These are phyloP conservation scores for Nannizziopsis barbatae DNA, from an alignment of 2,329 filamentous ascomycete species.

Conservation along the genomic window DNA sequence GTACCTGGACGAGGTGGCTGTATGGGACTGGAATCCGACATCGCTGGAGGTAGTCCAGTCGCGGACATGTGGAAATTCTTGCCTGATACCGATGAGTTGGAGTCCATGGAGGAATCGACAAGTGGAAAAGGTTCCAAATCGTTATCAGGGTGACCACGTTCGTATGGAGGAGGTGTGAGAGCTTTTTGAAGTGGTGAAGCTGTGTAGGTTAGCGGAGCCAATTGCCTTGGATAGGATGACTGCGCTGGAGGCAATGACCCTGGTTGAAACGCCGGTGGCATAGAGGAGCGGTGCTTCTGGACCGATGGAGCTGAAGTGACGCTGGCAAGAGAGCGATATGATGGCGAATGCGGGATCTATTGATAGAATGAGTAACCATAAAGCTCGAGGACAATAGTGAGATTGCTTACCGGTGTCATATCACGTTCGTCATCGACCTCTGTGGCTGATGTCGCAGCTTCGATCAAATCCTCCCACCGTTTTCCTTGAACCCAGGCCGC, in stretches of 20 bases:
- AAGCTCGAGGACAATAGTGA: not conserved
- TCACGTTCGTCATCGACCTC: conserved; percentile 80
- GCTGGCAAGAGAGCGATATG: conserved; percentile 31
- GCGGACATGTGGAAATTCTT: conserved; percentile 61
- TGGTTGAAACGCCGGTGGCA: conserved; percentile 51
- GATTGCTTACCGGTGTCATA: conserved; percentile 63
- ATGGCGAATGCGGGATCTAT: conserved; percentile 32
- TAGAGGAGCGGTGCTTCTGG: conserved; percentile 46
- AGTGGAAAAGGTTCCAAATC: conserved; percentile 74
- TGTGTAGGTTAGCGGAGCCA: conserved; percentile 50
- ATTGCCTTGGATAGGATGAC: conserved; percentile 33
- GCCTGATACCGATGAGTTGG: conserved; percentile 39
- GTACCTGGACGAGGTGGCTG: conserved; percentile 28
- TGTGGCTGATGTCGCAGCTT: conserved; percentile 83
- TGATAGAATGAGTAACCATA: not conserved
- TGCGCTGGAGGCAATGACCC: conserved; percentile 29
- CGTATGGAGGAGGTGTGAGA: conserved; percentile 68
- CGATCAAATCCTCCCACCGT: conserved; percentile 92
- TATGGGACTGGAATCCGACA: conserved; percentile 51
- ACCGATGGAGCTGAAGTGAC: conserved; percentile 30
- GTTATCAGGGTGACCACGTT: conserved; percentile 42
- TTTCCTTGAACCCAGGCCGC: conserved; percentile 65
- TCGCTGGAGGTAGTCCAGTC: conserved; percentile 56
- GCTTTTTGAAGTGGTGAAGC: conserved; percentile 85
- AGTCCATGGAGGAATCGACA: conserved; percentile 66